Conservation (phyloP, 805 yeast species). For the Wickerhamomyces queroliae region DNA sequence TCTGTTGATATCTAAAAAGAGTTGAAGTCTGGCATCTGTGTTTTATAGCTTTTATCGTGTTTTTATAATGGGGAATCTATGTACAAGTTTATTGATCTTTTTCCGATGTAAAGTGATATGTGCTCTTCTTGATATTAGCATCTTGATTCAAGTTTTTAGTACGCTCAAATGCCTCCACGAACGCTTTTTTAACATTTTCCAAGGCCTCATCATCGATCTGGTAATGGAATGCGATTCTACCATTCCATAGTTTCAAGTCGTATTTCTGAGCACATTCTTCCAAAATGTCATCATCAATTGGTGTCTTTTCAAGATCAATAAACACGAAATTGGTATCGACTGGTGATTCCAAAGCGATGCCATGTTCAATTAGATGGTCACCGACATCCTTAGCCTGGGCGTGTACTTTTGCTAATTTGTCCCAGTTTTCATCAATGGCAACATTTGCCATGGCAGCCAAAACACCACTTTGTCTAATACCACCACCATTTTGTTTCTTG, state of each 20-base stretch:
- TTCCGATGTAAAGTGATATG: neutral
- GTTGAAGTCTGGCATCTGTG: neutral
- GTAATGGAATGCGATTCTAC: too few species aligned
- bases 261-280: slow-evolving; percentile 48
- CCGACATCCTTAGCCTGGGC: slow-evolving; percentile 45
- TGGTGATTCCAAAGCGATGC: slow-evolving; percentile 59
- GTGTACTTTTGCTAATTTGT: slow-evolving; percentile 42
- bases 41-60: neutral
- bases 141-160: slow-evolving; percentile 30
- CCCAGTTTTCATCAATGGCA: slow-evolving; percentile 67
- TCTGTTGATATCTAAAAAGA: neutral
- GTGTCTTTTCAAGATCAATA: slow-evolving; percentile 41
- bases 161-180: slow-evolving; percentile 31
- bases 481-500: slow-evolving; percentile 92
- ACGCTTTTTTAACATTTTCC: slow-evolving; percentile 28
- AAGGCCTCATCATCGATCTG: too few species aligned
- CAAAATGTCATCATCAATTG: slow-evolving; percentile 51
- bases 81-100: neutral
- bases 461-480: slow-evolving; percentile 83
- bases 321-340: slow-evolving; percentile 83
- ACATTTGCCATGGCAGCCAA: slow-evolving; percentile 71
- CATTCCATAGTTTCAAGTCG: slow-evolving; percentile 41
- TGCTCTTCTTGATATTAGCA: slow-evolving; percentile 18
- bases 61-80: too few species aligned
- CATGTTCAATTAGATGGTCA: slow-evolving; percentile 42